Evolutionary conservation across 495 filamentous ascomycete species (phyloP), one percentile per base, ranked within the genome.

Genomic region (Aspergillus bertholletiae): DNA sequence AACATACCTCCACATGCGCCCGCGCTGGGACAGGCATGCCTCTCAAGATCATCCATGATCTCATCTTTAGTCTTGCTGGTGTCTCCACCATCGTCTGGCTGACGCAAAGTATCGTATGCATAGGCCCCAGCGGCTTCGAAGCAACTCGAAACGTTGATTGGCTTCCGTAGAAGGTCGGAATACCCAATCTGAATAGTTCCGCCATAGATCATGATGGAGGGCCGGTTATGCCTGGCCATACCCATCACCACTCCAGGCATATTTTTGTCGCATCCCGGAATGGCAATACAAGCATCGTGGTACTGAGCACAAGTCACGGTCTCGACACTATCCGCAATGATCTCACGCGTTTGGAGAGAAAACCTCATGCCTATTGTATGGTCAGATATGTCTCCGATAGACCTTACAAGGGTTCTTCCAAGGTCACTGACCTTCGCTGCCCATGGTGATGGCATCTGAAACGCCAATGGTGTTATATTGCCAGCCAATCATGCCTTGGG

Each of bases 221-320:
- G 94, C 15, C 93, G 84, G 73, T 98, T 97, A 71, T 96, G 91
- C 37, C 94, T 82, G 12, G 91, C 90, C 70, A 90, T 87, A 41
- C 81, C 87, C 85, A 90, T 89, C n/a, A 90, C 73, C 32, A 78
- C 79, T 55, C 94, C 94, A 1, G 94, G 94, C 94, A 98, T 98
- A 62, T 98, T 98, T 78, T 98, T 98, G 71, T 98, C 94, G 65
- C 94, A 98, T 9, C 94, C 94, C 1, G 94, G 92, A 57, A 98
- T 93, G 22, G 89, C 84, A 61, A 98, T 92, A 65, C 92, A 95
- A 51, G 94, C 94, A 60, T 98, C 94, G 68, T 98, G 91, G 49
- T 84, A 86, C 67, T 90, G 86, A 7, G 87, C 88, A 61, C 89
- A 94, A 1, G 92, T 96, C 5, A 95, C 88, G 1, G 89, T 92